Evolutionary conservation across 345 rosid species (phyloP).

Genomic region (Boechera retrofracta): DNA sequence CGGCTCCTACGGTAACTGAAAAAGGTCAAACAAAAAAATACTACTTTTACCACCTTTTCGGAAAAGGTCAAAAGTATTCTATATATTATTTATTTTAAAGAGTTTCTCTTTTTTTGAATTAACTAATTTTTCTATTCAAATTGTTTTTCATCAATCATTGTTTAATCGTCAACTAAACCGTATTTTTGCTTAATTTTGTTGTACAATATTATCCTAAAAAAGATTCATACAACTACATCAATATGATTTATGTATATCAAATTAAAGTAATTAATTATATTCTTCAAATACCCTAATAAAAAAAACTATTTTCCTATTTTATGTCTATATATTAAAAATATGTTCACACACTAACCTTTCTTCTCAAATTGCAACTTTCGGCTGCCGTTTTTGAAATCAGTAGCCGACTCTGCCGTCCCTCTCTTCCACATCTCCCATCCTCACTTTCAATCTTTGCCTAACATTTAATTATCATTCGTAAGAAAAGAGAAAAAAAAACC

Average conservation of each 20-base stretch:
- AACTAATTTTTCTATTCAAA: not conserved
- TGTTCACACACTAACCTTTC: constrained; percentile 1
- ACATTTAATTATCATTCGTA: constrained; percentile 14
- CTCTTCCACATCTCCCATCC: constrained; percentile 22
- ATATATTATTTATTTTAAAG: not conserved
- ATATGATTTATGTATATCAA: no score
- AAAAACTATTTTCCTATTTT: not conserved
- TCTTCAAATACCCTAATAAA: not conserved
- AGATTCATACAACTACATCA: not conserved
- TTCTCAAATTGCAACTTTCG: constrained; percentile 26
- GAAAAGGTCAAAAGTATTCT: not conserved
- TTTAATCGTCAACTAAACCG: not conserved
- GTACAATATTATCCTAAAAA: not conserved
- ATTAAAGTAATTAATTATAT: no score
- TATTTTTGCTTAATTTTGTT: no score
- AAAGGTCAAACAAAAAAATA: no score
- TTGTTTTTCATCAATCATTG: not conserved
- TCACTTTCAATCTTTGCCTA: constrained; percentile 37
- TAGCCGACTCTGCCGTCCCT: constrained; percentile 40
- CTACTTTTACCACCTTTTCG: not conserved
- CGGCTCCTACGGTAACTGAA: not conserved
- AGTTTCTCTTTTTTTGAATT: not conserved
- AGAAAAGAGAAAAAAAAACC: not conserved
- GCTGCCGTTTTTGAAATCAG: constrained; percentile 29
- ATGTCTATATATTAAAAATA: not conserved